These are phyloP conservation scores for Talaromyces marneffei DNA, from an alignment of 2,329 filamentous ascomycete species.

Conservation along the genomic window DNA sequence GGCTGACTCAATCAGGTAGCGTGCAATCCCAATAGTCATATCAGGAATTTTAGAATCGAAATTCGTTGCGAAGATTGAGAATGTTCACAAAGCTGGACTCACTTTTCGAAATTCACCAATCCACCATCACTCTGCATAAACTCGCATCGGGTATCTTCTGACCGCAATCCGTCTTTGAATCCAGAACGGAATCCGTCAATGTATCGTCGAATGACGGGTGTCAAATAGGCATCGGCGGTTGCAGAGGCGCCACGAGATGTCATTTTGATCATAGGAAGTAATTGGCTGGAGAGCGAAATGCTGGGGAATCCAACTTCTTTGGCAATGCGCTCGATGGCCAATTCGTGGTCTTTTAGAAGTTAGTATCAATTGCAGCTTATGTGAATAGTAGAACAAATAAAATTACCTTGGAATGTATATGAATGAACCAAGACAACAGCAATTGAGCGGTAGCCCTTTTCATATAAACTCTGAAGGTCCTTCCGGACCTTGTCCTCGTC, in stretches of 20 bases:
- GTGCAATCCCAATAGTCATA: too few relatives aligned
- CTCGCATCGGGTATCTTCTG: slow-evolving; percentile 9
- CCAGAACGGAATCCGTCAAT: slow-evolving; percentile 49
- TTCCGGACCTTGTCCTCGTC: slow-evolving; percentile 45
- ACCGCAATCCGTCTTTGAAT: slow-evolving; percentile 64
- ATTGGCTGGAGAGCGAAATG: slow-evolving; percentile 66
- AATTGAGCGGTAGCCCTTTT: slow-evolving; percentile 30
- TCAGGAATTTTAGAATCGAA: too few relatives aligned
- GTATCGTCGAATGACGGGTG: slow-evolving; percentile 66
- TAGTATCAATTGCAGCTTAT: neutral
- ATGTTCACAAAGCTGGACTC: neutral
- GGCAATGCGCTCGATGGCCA: slow-evolving; percentile 64
- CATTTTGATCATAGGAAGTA: slow-evolving; percentile 76
- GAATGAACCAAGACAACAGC: slow-evolving; percentile 63
- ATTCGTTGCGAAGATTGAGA: neutral
- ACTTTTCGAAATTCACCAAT: slow-evolving; percentile 12
- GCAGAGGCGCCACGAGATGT: slow-evolving; percentile 66
- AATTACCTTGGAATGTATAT: slow-evolving; percentile 63
- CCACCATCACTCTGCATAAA: slow-evolving; percentile 13
- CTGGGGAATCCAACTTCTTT: slow-evolving; percentile 64
- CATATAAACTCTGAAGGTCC: slow-evolving; percentile 51
- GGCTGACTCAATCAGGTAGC: too few relatives aligned
- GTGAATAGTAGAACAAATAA: too few relatives aligned
- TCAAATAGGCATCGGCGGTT: slow-evolving; percentile 69
- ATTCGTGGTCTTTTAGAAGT: slow-evolving; percentile 58